Evolutionary conservation across 2,329 filamentous ascomycete genomes (phyloP).

Genomic region (Epichloe sp.): DNA sequence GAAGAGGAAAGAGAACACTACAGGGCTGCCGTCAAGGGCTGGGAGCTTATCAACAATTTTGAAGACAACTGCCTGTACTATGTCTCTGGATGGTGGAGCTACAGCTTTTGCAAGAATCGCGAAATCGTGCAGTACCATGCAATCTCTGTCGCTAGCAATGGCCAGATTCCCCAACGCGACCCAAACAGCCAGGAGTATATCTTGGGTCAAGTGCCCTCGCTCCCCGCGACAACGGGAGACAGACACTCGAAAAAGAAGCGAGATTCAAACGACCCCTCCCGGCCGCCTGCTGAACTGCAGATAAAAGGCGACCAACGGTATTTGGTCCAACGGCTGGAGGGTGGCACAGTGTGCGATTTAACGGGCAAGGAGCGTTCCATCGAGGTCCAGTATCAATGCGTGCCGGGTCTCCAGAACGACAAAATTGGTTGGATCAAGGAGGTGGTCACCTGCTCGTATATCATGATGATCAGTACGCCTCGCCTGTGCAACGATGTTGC

Average conservation of each 20-base stretch:
- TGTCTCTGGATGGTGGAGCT: constrained; percentile 87
- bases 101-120: constrained; percentile 82
- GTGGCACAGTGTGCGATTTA: constrained; percentile 74
- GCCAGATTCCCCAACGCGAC: constrained; percentile 66
- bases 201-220: constrained; percentile 44
- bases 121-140: constrained; percentile 88
- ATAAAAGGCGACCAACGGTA: constrained; percentile 76
- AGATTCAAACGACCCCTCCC: constrained; percentile 12
- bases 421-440: constrained; percentile 90
- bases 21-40: constrained; percentile 63
- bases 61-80: constrained; percentile 74
- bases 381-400: constrained; percentile 72
- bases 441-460: constrained; percentile 76
- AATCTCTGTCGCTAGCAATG: constrained; percentile 51
- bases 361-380: constrained; percentile 71
- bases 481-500: constrained; percentile 78
- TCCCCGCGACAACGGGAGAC: constrained; percentile 16
- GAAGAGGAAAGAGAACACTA: constrained; percentile 71
- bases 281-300: constrained; percentile 51
- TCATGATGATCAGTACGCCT: constrained; percentile 87
- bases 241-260: constrained; percentile 8
- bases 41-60: constrained; percentile 67
- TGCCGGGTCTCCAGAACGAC: constrained; percentile 57
- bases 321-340: constrained; percentile 67
- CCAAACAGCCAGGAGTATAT: constrained; percentile 63